Base-by-base conservation (phyloP, 768 basidiomycete species). In the Dentipellis fragilis region DNA sequence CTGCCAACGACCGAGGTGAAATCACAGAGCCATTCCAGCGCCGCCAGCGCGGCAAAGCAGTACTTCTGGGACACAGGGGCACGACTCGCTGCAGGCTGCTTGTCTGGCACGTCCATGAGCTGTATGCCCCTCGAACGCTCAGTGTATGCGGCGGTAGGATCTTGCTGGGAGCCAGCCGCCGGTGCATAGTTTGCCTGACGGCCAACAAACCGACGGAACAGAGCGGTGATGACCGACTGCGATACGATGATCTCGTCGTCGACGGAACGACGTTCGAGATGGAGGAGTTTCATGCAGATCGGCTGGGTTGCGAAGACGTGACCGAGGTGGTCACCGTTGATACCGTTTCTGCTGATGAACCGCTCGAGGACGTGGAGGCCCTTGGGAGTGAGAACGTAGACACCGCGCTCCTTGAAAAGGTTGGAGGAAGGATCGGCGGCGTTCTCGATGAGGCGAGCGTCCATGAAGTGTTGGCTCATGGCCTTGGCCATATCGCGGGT, bases 381-480 rank as follows among this genome's bases (percentile, higher is more conserved):
- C 74, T 99, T 99, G 14, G 96, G 91, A 11, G 96, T 98, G 66
- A 96, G 80, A 65, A 86, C 80, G 72, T 93, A 99, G 57, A 97
- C 87, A 58, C 95, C 95, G 53, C 96, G 87, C 64, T 99, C 96
- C 74, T 97, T 97, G 85, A 99, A 99, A 40, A 89, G 79, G 63
- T 87, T 85, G 14, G 88, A 87, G 21, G 79, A 77, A 36, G 87
- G 87, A 72, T 99, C 96, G 16, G 90, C 83, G 14, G 93, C 95
- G 68, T 97, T 97, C 72, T 97, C 94, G 61, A 98, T 93, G 59
- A 98, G 79, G 61, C 93, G 90, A 56, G 96, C 93, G 63, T 98
- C 96, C 92, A 99, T 96, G 68, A 98, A 98, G 68, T 98, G 93
- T 72, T 99, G 96, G 73, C 92, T 90, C 87, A 99, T 98, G 36